phyloP scores from a whole-genome alignment of 2,329 filamentous ascomycete genomes.

The Xylariaceae sp. region DNA sequence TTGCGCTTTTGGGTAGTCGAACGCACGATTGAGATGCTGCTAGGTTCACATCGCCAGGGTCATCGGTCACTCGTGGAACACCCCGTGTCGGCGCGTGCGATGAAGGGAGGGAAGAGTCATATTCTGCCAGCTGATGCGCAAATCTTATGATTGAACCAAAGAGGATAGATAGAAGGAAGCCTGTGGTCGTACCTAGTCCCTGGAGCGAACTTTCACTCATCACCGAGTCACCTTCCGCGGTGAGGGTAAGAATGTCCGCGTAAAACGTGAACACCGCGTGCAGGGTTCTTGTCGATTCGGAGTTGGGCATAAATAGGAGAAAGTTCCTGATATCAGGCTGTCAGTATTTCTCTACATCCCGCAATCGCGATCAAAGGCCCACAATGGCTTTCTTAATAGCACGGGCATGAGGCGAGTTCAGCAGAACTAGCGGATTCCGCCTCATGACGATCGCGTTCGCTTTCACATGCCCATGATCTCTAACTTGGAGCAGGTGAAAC shows the following conservation, averaged over 20 bases:
- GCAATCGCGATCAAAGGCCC: neutral
- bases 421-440: neutral
- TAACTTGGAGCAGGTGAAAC: neutral
- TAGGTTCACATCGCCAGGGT: slow-evolving; percentile 20
- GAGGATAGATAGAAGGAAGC: slow-evolving; percentile 65
- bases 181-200: slow-evolving; percentile 81
- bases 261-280: slow-evolving; percentile 87
- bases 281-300: slow-evolving; percentile 64
- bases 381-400: neutral
- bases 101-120: slow-evolving; percentile 17
- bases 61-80: slow-evolving; percentile 16
- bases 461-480: neutral
- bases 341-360: slow-evolving; percentile 3
- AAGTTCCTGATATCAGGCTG: slow-evolving; percentile 63
- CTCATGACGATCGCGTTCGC: neutral
- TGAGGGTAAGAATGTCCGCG: slow-evolving; percentile 81
- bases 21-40: slow-evolving; percentile 19
- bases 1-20: slow-evolving; percentile 11
- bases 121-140: slow-evolving; percentile 29
- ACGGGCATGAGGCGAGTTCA: neutral
- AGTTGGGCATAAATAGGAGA: slow-evolving; percentile 75
- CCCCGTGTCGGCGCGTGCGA: slow-evolving; percentile 15
- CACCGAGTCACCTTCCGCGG: slow-evolving; percentile 87
- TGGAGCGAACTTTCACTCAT: slow-evolving; percentile 87
- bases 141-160: slow-evolving; percentile 73